Percentiles rank a stretch among this genome's conserved stretches.
Conservation (phyloP, 2,329 filamentous ascomycete genomes). For the Venturia aucupariae region DNA sequence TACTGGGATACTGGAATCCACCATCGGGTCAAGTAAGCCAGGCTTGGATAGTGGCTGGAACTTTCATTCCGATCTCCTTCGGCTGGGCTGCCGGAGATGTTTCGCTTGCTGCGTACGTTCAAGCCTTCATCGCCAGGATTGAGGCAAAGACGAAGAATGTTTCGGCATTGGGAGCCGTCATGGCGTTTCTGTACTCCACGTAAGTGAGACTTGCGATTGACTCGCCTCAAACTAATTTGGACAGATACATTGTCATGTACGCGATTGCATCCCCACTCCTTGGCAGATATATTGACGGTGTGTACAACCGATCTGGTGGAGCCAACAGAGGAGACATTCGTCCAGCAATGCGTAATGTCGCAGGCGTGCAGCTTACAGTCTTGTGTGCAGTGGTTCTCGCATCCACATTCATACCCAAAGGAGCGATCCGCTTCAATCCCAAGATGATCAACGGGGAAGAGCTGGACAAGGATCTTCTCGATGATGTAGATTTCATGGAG, state of each 20-base stretch:
- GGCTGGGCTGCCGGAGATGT: constrained; percentile 46
- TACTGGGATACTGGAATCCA: constrained; percentile 32
- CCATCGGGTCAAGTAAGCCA: constrained; percentile 31
- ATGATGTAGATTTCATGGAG: constrained; percentile 6
- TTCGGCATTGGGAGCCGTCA: constrained; percentile 41
- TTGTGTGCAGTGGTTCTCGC: constrained; percentile 33
- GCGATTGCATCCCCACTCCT: constrained; percentile 37
- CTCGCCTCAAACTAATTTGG: not conserved
- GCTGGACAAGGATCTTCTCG: constrained; percentile 22
- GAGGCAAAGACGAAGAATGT: constrained; percentile 38
- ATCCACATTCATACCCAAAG: constrained; percentile 39
- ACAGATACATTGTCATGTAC: constrained; percentile 27
- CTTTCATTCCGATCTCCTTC: constrained; percentile 39
- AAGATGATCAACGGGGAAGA: constrained; percentile 32
- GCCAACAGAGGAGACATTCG: constrained; percentile 29
- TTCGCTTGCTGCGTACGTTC: constrained; percentile 42
- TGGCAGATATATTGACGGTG: constrained; percentile 37
- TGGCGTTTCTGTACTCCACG: constrained; percentile 43
- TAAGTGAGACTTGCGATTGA: constrained; percentile 28
- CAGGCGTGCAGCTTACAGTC: constrained; percentile 40
- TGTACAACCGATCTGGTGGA: constrained; percentile 25
- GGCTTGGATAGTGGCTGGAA: constrained; percentile 39
- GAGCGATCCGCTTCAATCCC: constrained; percentile 37
- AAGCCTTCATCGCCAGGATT: constrained; percentile 38
- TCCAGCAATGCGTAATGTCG: constrained; percentile 34